phyloP scores from a whole-genome alignment of 441 rosid genomes.

The Populus hybrid region DNA sequence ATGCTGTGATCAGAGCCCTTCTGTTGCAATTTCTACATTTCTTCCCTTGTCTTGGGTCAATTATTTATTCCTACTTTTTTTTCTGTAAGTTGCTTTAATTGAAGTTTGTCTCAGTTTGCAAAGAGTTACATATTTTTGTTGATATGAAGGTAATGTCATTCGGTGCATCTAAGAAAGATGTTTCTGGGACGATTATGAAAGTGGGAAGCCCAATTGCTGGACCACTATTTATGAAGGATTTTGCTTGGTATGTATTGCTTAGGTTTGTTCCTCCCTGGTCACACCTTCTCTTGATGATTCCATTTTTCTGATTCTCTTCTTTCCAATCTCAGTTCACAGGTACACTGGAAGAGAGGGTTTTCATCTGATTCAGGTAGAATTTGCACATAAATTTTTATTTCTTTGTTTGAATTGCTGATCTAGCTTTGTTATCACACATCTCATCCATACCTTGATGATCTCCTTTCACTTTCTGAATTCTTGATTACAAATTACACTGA shows the following conservation, averaged over 20 bases:
- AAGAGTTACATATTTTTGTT: slow-evolving; percentile 7
- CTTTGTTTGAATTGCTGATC: background rate
- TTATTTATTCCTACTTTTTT: background rate
- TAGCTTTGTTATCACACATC: background rate
- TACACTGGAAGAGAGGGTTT: slow-evolving; percentile 56
- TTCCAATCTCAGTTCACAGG: slow-evolving; percentile 47
- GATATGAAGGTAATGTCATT: slow-evolving; percentile 38
- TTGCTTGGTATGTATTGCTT: slow-evolving; percentile 32
- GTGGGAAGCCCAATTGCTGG: slow-evolving; percentile 32
- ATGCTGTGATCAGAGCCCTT: background rate
- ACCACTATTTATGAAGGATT: slow-evolving; percentile 23
- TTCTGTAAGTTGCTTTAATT: slow-evolving; percentile 4
- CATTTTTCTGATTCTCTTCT: slow-evolving; percentile 5
- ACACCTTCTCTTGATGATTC: background rate
- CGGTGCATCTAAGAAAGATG: slow-evolving; percentile 30
- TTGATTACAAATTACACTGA: background rate
- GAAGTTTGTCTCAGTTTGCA: background rate
- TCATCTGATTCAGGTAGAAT: slow-evolving; percentile 70
- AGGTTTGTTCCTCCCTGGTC: background rate
- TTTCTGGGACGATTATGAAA: slow-evolving; percentile 31
- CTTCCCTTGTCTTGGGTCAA: background rate
- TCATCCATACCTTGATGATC: background rate
- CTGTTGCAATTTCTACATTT: background rate
- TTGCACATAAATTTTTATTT: background rate
- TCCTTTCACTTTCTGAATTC: background rate